These are phyloP conservation scores for Pelargonium fulgidum DNA, from an alignment of 441 rosid species.

Conservation along the genomic window DNA sequence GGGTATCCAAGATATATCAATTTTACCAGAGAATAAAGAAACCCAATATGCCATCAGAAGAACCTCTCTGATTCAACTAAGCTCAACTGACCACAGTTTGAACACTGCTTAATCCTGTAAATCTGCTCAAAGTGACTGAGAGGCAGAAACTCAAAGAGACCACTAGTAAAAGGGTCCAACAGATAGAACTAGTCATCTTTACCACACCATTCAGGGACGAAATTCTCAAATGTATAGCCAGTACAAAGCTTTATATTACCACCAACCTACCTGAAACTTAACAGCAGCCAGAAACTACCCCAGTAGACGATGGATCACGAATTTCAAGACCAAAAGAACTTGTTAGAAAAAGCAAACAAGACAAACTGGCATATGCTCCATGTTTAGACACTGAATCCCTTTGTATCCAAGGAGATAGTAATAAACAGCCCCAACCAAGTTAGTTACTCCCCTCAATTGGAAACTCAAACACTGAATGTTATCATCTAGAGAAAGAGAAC, in stretches of 20 bases:
- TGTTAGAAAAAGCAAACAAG: background rate
- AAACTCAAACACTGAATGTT: background rate
- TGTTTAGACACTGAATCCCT: background rate
- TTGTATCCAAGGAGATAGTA: background rate
- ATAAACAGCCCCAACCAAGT: conserved; percentile 1
- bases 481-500: background rate
- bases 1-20: background rate
- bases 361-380: background rate
- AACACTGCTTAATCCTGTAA: background rate
- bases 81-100: background rate
- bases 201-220: background rate
- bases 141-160: background rate
- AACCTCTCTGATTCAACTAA: background rate
- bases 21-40: background rate
- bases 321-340: background rate
- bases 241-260: background rate
- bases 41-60: background rate
- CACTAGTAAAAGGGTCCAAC: background rate
- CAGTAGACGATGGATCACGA: background rate
- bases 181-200: background rate
- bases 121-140: background rate
- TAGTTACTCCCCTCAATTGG: conserved; percentile 2
- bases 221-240: background rate
- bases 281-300: background rate
- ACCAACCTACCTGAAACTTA: background rate